A percentile compares a stretch with the other conserved stretches of the same genome.
These are phyloP conservation scores for Acanthamoeba triangularis DNA, from an alignment of 208 protist species.

Conservation along the genomic window DNA sequence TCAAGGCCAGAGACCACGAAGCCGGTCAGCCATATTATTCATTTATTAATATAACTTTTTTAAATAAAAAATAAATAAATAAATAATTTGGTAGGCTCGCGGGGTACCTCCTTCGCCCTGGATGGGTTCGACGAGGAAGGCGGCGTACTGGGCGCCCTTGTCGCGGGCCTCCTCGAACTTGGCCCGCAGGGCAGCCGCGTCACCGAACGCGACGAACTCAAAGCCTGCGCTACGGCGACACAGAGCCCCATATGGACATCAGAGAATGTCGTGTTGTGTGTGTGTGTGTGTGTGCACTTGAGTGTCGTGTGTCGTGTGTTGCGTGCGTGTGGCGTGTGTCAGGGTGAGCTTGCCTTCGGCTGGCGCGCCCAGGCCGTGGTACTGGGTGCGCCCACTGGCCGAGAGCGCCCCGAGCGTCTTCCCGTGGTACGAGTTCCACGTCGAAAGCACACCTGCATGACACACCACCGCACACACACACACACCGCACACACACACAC, in stretches of 20 bases:
- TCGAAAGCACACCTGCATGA: background rate
- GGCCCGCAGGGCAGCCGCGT: background rate
- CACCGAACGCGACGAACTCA: slow-evolving; percentile 47
- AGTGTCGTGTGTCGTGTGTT: no score
- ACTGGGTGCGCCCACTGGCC: slow-evolving; percentile 43
- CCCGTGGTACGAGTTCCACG: slow-evolving; percentile 41
- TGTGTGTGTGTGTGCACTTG: no score
- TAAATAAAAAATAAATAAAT: background rate
- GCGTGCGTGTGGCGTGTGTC: background rate
- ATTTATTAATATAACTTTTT: background rate
- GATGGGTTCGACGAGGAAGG: slow-evolving; percentile 96
- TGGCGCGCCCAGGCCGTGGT: slow-evolving; percentile 35
- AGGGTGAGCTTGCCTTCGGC: background rate
- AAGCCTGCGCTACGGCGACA: background rate
- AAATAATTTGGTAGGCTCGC: background rate
- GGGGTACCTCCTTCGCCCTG: slow-evolving; percentile 95
- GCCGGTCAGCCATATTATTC: no score
- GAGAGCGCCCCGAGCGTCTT: slow-evolving; percentile 65
- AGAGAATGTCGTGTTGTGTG: no score
- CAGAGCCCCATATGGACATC: background rate
- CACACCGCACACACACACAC: background rate
- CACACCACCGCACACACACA: background rate
- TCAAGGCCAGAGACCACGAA: no score
- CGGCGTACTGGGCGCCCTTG: slow-evolving; percentile 78
- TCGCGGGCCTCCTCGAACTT: background rate